These are phyloP conservation scores for Monosporascus sp. DNA, from an alignment of 2,329 filamentous ascomycete genomes.

Conservation along the genomic window DNA sequence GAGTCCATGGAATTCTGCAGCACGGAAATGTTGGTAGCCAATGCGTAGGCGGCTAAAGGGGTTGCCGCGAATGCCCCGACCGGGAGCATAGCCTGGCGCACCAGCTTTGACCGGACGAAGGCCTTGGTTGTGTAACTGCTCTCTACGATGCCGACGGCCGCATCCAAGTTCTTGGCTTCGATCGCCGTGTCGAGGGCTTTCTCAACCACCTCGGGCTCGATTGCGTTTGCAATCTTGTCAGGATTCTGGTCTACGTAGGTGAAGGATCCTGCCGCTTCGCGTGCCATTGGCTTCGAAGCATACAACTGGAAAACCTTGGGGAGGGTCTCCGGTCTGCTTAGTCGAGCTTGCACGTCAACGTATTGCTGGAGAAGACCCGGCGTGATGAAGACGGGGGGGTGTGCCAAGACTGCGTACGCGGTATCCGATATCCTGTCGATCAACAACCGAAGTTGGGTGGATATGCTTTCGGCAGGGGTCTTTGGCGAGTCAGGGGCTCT, in stretches of 20 bases:
- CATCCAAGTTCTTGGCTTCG: conserved; percentile 67
- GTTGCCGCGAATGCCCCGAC: conserved; percentile 48
- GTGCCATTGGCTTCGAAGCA: conserved; percentile 72
- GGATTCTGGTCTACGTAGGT: conserved; percentile 60
- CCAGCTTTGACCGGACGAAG: conserved; percentile 60
- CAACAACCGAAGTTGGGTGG: conserved; percentile 34
- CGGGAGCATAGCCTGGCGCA: conserved; percentile 59
- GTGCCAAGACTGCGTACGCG: conserved; percentile 65
- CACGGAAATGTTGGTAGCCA: conserved; percentile 61
- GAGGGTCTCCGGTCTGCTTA: conserved; percentile 69
- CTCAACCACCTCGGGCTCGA: conserved; percentile 65
- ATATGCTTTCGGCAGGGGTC: conserved; percentile 6
- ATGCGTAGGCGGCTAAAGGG: conserved; percentile 63
- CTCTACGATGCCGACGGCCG: conserved; percentile 71
- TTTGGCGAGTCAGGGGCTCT: conserved; percentile 10
- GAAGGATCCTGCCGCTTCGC: conserved; percentile 52
- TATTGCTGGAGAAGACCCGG: conserved; percentile 67
- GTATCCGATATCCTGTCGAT: conserved; percentile 49
- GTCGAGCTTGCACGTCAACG: conserved; percentile 66
- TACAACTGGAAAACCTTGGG: conserved; percentile 78
- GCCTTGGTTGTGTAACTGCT: conserved; percentile 62
- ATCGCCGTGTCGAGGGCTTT: conserved; percentile 76
- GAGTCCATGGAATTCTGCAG: conserved; percentile 75
- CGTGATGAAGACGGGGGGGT: conserved; percentile 76
- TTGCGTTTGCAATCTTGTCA: conserved; percentile 62